Evolutionary conservation across 371 early-diverging fungal species (phyloP).

Genomic region (Aphelidium insulamus): DNA sequence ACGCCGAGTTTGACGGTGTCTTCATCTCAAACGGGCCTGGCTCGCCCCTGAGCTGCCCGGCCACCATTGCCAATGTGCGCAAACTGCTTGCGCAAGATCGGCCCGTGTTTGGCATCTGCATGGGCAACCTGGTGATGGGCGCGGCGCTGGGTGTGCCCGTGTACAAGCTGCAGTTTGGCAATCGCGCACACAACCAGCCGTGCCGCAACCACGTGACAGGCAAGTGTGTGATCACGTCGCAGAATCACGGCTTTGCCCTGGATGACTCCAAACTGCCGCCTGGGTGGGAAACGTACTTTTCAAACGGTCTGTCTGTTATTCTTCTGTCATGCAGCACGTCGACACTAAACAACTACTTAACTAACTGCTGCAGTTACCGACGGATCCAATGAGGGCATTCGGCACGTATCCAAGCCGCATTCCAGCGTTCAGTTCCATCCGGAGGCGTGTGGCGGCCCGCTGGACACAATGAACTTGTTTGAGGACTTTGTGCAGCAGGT

Average conservation of each 20-base stretch:
- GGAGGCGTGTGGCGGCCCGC: constrained; percentile 85
- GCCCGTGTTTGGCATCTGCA: constrained; percentile 92
- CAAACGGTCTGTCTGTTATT: too few species aligned
- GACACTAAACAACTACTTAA: too few species aligned
- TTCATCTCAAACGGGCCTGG: constrained; percentile 91
- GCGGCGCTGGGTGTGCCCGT: constrained; percentile 62
- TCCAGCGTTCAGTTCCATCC: constrained; percentile 89
- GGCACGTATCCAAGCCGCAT: constrained; percentile 43
- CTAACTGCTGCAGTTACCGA: too few species aligned
- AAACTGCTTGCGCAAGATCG: constrained; percentile 23
- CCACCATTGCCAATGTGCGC: constrained; percentile 42
- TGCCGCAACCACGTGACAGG: constrained; percentile 31
- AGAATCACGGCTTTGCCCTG: constrained; percentile 87
- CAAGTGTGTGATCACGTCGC: constrained; percentile 73
- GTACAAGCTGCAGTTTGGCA: constrained; percentile 81
- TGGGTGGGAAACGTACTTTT: constrained; percentile 61
- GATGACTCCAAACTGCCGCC: constrained; percentile 28
- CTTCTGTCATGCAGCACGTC: too few species aligned
- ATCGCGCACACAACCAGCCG: constrained; percentile 93
- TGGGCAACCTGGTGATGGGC: constrained; percentile 81
- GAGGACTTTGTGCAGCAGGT: constrained; percentile 33
- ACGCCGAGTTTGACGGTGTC: constrained; percentile 53
- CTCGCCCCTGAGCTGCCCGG: constrained; percentile 38
- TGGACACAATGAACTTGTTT: constrained; percentile 71
- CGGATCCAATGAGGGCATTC: constrained; percentile 80